Evolutionary conservation across 2,329 filamentous ascomycete genomes (phyloP), one percentile per base, ranked within the genome.

Genomic region (Spiromastix sp.): DNA sequence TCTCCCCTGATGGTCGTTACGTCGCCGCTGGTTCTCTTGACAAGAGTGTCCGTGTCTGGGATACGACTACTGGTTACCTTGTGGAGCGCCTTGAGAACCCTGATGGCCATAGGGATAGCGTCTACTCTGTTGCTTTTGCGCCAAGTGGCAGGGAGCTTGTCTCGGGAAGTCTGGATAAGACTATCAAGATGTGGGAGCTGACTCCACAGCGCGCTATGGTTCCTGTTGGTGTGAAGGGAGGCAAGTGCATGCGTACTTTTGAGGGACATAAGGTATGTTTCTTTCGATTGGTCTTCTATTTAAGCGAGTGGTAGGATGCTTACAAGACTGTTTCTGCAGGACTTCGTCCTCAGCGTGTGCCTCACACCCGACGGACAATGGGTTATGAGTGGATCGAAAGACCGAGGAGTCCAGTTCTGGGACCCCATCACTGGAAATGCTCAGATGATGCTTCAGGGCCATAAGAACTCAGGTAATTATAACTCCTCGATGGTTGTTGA

Each of bases 171-270:
- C 67, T 96, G 48, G 91, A 98, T 59, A 93, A 93, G 71, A 96
- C 89, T 0, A 96, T 96, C 70, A 94, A 95, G 70, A 93, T 96
- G 81, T 98, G 91, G 87, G 87, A 95, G 67, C 72, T 98, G 33
- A 79, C 74, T 37, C 74, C 81, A 15, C 75, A 80, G 29, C 74
- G 82, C 48, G 70, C 71, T 47, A 74, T 79, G 50, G 72, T 78
- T 40, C 71, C 76, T 30, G 71, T 74, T 29, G 76, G 72, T 20
- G 72, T 79, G 6, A 93, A 91, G 68, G 81, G 82, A 22, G 89
- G 91, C 49, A 85, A 93, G 59, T 96, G 91, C 57, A 79, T 95
- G 51, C 85, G 87, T 67, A 96, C 89, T 1, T 98, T 96, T 51
- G 91, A 96, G 55, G 91, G 91, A 33, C 91, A 98, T 64, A 83